Conservation (phyloP, 2,329 filamentous ascomycete species). For the Paecilomyces sp. region DNA sequence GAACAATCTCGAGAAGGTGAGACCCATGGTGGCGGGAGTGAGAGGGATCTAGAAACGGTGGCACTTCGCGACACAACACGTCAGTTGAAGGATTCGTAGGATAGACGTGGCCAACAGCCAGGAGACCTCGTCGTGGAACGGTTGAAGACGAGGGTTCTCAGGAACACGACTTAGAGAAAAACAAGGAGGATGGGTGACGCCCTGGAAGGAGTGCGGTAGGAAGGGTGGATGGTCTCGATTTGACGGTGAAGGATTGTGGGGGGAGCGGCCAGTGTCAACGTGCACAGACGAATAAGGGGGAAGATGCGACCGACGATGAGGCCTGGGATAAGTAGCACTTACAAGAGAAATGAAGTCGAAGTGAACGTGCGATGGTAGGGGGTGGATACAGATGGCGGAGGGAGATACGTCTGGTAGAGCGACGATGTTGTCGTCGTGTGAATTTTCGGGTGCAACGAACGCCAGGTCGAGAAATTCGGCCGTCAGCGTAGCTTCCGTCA, state of each 20-base stretch:
- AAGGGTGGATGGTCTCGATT: not conserved
- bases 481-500: constrained; percentile 32
- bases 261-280: not conserved
- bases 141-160: not conserved
- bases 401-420: not conserved
- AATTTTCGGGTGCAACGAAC: constrained; percentile 29
- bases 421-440: constrained; percentile 13
- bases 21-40: constrained; percentile 71
- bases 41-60: constrained; percentile 12
- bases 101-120: not conserved
- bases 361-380: constrained; percentile 10
- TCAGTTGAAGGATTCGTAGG: constrained; percentile 10
- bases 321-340: not conserved
- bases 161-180: not conserved
- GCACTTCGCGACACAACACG: constrained; percentile 6
- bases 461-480: constrained; percentile 28
- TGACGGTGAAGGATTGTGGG: constrained; percentile 1
- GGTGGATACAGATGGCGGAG: constrained; percentile 6
- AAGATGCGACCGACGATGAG: not conserved
- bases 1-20: constrained; percentile 94
- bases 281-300: constrained; percentile 4
- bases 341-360: constrained; percentile 9
- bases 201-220: not conserved
- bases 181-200: not conserved
- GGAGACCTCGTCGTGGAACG: not conserved